A percentile compares a stretch with the other conserved stretches of the same genome.
phyloP scores from a whole-genome alignment of 805 yeast species.

The Ogataea henricii region DNA sequence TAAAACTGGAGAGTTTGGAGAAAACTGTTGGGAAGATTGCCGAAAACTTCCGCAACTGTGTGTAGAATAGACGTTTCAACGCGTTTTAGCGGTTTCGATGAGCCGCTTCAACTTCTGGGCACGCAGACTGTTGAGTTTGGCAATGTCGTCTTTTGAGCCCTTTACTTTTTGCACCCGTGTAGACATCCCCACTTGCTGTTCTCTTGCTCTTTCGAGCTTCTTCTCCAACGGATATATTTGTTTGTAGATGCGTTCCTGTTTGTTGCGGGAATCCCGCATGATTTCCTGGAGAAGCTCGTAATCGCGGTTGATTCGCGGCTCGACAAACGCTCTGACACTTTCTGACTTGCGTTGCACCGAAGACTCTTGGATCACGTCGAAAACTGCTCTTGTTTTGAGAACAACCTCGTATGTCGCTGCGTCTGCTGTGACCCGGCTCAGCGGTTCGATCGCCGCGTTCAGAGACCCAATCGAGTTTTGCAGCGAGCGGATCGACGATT shows the following conservation, averaged over 20 bases:
- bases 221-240: constrained; percentile 18
- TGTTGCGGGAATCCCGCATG: constrained; percentile 37
- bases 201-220: constrained; percentile 41
- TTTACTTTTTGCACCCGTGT: constrained; percentile 33
- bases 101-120: constrained; percentile 16
- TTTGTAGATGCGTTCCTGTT: constrained; percentile 39
- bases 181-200: constrained; percentile 44
- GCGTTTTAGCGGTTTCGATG: not conserved
- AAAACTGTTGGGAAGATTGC: constrained; percentile 41
- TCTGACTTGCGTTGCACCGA: constrained; percentile 45
- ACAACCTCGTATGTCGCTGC: constrained; percentile 41
- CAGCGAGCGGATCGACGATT: constrained; percentile 20
- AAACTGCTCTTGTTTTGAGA: constrained; percentile 47
- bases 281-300: constrained; percentile 32
- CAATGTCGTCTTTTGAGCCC: constrained; percentile 27
- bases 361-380: constrained; percentile 52
- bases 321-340: constrained; percentile 38
- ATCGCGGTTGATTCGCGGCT: constrained; percentile 43
- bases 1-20: constrained; percentile 65
- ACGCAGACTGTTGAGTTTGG: constrained; percentile 22
- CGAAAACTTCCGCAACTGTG: constrained; percentile 24
- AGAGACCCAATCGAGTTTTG: constrained; percentile 21
- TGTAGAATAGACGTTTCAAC: not conserved
- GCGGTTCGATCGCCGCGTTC: constrained; percentile 18
- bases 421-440: constrained; percentile 37